Percentiles rank a stretch among this genome's conserved stretches.
These are phyloP conservation scores for Gigaspora rosea DNA, from an alignment of 192 early-diverging fungal genomes.

Conservation along the genomic window DNA sequence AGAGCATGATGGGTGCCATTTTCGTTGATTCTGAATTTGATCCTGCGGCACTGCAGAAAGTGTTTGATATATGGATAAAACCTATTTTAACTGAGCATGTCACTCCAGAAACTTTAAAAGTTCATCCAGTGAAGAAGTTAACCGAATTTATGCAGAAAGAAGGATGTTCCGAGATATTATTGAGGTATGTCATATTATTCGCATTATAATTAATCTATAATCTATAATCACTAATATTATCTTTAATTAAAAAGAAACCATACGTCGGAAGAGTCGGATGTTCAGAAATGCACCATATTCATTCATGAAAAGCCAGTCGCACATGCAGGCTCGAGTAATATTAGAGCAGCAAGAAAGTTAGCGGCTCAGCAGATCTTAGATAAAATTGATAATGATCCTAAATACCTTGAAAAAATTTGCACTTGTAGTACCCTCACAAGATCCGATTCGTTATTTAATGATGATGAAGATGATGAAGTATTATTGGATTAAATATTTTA, in stretches of 20 bases:
- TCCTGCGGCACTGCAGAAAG: background rate
- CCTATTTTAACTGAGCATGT: conserved; percentile 49
- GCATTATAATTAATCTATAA: background rate
- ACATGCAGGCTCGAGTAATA: conserved; percentile 37
- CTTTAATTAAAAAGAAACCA: conserved; percentile 39
- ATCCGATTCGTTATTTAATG: conserved; percentile 2
- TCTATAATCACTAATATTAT: conserved; percentile 5
- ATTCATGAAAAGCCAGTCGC: conserved; percentile 41
- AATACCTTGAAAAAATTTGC: conserved; percentile 36
- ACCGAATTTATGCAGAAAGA: conserved; percentile 40
- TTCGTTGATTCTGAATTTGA: conserved; percentile 80
- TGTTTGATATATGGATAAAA: conserved; percentile 41
- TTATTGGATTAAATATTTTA: conserved; percentile 12
- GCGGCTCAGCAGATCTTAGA: conserved; percentile 40
- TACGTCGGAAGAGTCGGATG: conserved; percentile 21
- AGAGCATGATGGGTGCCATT: conserved; percentile 84
- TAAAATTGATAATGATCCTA: conserved; percentile 37
- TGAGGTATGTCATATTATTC: conserved; percentile 37
- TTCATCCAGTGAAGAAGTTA: conserved; percentile 49
- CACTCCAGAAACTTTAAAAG: conserved; percentile 43
- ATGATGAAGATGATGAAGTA: conserved; percentile 28
- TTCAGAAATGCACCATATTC: conserved; percentile 46
- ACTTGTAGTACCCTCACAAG: conserved; percentile 32
- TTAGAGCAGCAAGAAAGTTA: conserved; percentile 43
- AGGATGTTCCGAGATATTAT: conserved; percentile 45